Evolutionary conservation across 78 protist species (phyloP).

Genomic region (Fonticula alba): DNA sequence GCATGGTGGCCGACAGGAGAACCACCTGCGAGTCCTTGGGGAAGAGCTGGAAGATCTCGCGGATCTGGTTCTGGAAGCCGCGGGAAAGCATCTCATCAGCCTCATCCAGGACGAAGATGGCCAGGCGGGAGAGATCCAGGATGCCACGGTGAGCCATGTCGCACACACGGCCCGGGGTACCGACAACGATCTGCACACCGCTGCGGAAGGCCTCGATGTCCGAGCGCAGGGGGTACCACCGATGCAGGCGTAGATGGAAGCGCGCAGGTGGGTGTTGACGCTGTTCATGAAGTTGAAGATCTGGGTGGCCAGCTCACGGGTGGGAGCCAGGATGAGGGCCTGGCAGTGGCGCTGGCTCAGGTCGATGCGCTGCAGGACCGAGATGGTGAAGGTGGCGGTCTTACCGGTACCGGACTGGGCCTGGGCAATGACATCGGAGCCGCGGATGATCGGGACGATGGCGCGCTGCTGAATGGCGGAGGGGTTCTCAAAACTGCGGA

Average conservation of each 20-base stretch:
- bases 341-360: slow-evolving; percentile 36
- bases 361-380: slow-evolving; percentile 63
- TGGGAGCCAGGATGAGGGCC: slow-evolving; percentile 94
- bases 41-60: slow-evolving; percentile 82
- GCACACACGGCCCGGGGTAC: slow-evolving; percentile 98
- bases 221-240: no score
- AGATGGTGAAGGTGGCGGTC: slow-evolving; percentile 87
- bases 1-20: slow-evolving; percentile 96
- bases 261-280: slow-evolving; percentile 54
- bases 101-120: slow-evolving; percentile 89
- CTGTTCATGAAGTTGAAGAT: slow-evolving; percentile 65
- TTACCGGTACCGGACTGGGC: slow-evolving; percentile 98
- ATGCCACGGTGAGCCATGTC: slow-evolving; percentile 89
- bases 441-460: slow-evolving; percentile 65
- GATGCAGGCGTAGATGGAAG: slow-evolving; percentile 72
- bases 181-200: slow-evolving; percentile 90
- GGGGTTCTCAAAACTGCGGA: slow-evolving; percentile 86
- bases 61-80: slow-evolving; percentile 97
- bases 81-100: slow-evolving; percentile 98
- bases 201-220: not conserved
- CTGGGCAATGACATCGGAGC: slow-evolving; percentile 89
- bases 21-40: slow-evolving; percentile 82
- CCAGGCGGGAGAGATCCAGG: slow-evolving; percentile 44
- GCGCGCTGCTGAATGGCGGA: slow-evolving; percentile 95
- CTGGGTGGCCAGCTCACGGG: slow-evolving; percentile 98